phyloP scores from a whole-genome alignment of 2,329 filamentous ascomycete genomes.

The Ophiostoma angusticollis region DNA sequence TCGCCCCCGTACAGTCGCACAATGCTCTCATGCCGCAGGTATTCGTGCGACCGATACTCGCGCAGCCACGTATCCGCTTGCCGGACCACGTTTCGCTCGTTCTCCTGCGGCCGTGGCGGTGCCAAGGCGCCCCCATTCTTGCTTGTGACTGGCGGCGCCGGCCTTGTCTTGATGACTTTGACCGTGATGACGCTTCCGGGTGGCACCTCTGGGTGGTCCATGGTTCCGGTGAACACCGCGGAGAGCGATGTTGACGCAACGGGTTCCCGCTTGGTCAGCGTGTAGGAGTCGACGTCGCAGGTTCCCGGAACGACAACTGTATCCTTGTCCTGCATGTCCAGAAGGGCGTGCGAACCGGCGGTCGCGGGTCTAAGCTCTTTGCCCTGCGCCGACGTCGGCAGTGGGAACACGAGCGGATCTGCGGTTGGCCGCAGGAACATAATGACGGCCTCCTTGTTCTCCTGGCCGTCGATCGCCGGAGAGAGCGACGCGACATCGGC shows the following conservation, averaged over 20 bases:
- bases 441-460: constrained; percentile 37
- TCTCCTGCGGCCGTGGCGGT: constrained; percentile 33
- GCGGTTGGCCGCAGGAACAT: constrained; percentile 39
- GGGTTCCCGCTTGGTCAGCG: constrained; percentile 41
- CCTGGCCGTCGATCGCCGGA: constrained; percentile 12
- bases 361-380: constrained; percentile 30
- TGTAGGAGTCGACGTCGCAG: constrained; percentile 39
- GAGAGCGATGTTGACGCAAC: constrained; percentile 43
- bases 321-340: constrained; percentile 37
- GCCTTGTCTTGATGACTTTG: constrained; percentile 45
- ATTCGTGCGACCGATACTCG: constrained; percentile 43
- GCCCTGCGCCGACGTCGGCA: constrained; percentile 32
- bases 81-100: constrained; percentile 42
- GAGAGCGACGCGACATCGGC: no score
- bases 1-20: constrained; percentile 46
- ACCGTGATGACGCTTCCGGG: constrained; percentile 44
- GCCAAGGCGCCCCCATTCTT: constrained; percentile 19
- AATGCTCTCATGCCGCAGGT: constrained; percentile 43
- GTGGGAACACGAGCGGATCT: constrained; percentile 38
- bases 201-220: constrained; percentile 35
- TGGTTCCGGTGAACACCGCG: constrained; percentile 37
- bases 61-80: constrained; percentile 49
- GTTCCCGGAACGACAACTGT: constrained; percentile 36
- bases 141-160: constrained; percentile 20
- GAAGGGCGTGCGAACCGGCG: constrained; percentile 34